Evolutionary conservation across 2,329 filamentous ascomycete species (phyloP).

Genomic region (Teratosphaeria epicoccoides): DNA sequence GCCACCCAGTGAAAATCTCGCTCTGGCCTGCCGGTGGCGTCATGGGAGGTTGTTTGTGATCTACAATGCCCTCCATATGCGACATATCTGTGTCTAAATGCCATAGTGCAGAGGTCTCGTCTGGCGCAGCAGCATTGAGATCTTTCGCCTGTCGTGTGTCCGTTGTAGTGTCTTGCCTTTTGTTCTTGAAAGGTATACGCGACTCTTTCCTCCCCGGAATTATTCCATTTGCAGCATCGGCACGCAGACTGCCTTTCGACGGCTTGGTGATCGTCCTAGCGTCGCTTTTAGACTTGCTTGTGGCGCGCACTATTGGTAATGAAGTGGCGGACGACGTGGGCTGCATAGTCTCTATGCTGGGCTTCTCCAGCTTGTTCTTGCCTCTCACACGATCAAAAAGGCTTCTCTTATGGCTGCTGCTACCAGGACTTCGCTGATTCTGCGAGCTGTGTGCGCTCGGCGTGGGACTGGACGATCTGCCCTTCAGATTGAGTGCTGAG

Average conservation of each 20-base stretch:
- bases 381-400: constrained; percentile 45
- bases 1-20: constrained; percentile 40
- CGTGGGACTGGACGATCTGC: constrained; percentile 69
- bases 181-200: constrained; percentile 45
- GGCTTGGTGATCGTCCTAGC: constrained; percentile 18
- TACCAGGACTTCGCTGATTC: constrained; percentile 48
- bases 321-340: constrained; percentile 31
- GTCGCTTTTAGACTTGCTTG: constrained; percentile 13
- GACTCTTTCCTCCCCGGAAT: constrained; percentile 14
- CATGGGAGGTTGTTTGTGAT: constrained; percentile 49
- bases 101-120: constrained; percentile 45
- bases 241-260: constrained; percentile 8
- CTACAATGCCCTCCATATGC: constrained; percentile 85
- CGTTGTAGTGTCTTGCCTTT: constrained; percentile 35
- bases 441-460: constrained; percentile 59
- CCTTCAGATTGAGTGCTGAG: constrained; percentile 42
- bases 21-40: constrained; percentile 48
- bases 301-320: constrained; percentile 14
- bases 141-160: constrained; percentile 37
- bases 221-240: constrained; percentile 5
- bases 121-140: constrained; percentile 22
- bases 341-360: constrained; percentile 28
- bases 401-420: constrained; percentile 36
- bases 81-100: constrained; percentile 77
- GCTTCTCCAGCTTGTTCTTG: constrained; percentile 36